Evolutionary conservation across 1,139 yeast species (phyloP), one percentile per base, ranked within the genome.

Genomic region (Wickerhamiella infanticola): DNA sequence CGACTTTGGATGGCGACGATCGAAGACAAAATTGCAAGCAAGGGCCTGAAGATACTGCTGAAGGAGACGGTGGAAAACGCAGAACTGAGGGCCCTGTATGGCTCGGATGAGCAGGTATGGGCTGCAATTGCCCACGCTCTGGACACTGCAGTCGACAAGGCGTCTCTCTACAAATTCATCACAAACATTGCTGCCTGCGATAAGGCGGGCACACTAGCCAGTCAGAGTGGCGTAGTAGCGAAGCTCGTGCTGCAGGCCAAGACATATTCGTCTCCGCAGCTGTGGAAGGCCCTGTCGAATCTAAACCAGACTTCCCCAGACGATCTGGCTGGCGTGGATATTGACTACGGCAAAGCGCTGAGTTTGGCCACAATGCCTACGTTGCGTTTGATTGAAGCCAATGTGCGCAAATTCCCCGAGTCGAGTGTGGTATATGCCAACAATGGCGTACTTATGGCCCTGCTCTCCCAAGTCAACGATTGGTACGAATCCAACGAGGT

Each of bases 121-220:
- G 24, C 38, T 6, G 40, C 36, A 13, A 24, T 43, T n/a, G 5
- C 41, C 8, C 13, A 23, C 3, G 36, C 36, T 23, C 39, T 43
- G n/a, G 23, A 24, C 6, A 11, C 6, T 8, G 40, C 24, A 8
- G 13, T 24, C 18, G 11, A 25, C 40, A 24, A 24, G 7, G 25
- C 11, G 33, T 29, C 40, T 1, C 33, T 38, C 3, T 38, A 26
- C n/a, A 24, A 25, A 25, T 11, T 38, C 11, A 38, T 38, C 31
- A 38, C 40, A 24, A 50, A 50, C 36, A 42, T 50, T 9, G 37
- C 49, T 2, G 53, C 53, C 4, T 36, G 45, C 23, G 26, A 13
- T 4, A 40, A n/a, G 3, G 45, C 48, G 1, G 52, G 49, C 7
- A 9, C 3, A 9, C 40, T 38, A 3, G 40, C 40, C 4, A 6